phyloP scores from a whole-genome alignment of 1,284 basidiomycete genomes.

The Trametes pubescens region DNA sequence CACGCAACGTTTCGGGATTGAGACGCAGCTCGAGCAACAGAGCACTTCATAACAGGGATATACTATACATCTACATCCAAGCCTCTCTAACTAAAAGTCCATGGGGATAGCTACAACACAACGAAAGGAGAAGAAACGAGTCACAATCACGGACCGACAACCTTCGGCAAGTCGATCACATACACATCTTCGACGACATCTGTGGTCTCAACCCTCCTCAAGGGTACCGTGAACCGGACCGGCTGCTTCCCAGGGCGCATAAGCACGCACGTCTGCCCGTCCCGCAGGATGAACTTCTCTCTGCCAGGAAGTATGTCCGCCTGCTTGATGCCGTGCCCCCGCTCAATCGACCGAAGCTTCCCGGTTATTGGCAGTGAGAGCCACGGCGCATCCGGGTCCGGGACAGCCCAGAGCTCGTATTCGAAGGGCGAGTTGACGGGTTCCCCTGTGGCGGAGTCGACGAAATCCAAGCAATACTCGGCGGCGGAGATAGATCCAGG shows the following conservation, averaged over 20 bases:
- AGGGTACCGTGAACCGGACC: neutral
- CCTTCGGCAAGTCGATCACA: no score
- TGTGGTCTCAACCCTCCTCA: neutral
- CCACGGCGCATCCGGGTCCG: slow-evolving; percentile 2
- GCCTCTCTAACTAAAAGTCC: no score
- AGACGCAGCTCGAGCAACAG: no score
- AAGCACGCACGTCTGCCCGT: neutral
- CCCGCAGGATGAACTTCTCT: slow-evolving; percentile 2
- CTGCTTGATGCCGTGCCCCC: neutral
- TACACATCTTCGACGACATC: neutral
- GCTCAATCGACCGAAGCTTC: slow-evolving; percentile 4
- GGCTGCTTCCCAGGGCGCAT: neutral
- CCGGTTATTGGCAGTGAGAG: neutral
- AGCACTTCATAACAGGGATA: no score
- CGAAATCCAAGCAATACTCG: slow-evolving; percentile 14
- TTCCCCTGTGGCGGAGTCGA: slow-evolving; percentile 12
- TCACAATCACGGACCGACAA: no score
- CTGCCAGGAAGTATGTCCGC: neutral
- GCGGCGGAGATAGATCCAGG: neutral
- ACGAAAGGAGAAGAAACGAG: no score
- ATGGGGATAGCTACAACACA: no score
- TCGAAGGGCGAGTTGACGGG: slow-evolving; percentile 20
- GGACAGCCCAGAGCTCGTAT: slow-evolving; percentile 12
- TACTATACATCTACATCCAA: no score
- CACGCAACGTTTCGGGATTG: no score